Base-by-base conservation (phyloP, 306 rosid species). In the Canavalia gladiata region DNA sequence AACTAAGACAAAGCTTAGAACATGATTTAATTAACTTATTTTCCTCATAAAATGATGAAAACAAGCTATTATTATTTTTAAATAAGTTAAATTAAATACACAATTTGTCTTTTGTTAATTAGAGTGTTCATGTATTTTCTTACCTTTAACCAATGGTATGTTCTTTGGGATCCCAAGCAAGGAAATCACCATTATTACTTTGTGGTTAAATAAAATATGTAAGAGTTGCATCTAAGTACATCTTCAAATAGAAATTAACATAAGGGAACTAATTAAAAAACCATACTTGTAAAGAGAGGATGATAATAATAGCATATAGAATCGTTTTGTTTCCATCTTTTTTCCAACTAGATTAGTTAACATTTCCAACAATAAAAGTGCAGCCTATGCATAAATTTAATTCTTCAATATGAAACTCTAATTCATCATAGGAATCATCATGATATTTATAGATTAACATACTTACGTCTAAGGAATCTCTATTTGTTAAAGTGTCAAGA, bases 121-220 rank as follows among this genome's bases (percentile, higher is more conserved):
- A 35, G 54, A 8, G 35, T 30, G 5, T 4, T 2, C 8, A 7
- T 80, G 1, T 47, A 10, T 25, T 52, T 59, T 46, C 81, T 66
- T 84, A 86, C 87, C 83, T 86, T 87, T 75, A 86, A 57, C 87
- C 85, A 86, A 7, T 76, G 62, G 37, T 58, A 86, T 33, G 90
- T 89, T 63, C 87, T 87, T 76, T 82, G 86, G 66, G 91, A 90
- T 89, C 95, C 92, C 92, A 91, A 29, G 95, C 91, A 25, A 90
- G 67, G 67, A 89, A 89, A 78, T 92, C 91, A 0, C 92, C 95
- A 75, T 81, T 87, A 10, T n/a, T 78, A 58, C 88, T 89, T 92
- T 90, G 84, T 54, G 60, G 34, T 46, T 46, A 39, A 63, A 74
- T 25, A 6, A 10, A 31, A 42, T 8, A 8, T 45, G 45, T 7